phyloP scores from a whole-genome alignment of 768 basidiomycete genomes.

The Lactarius psammicola region DNA sequence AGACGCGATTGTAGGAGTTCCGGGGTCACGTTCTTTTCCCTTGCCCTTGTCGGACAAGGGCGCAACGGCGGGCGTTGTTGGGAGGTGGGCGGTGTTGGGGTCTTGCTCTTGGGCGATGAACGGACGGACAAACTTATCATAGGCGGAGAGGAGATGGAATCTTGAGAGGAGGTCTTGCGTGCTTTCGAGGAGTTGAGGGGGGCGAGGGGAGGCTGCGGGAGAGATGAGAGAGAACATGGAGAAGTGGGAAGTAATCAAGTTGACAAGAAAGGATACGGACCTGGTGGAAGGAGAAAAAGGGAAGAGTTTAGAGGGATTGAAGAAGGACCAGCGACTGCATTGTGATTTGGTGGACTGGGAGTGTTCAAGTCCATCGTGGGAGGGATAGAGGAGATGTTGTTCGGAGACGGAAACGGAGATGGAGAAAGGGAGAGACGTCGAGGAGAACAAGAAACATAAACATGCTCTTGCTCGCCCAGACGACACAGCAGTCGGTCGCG shows the following conservation, averaged over 20 bases:
- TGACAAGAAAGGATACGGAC: slow-evolving; percentile 20
- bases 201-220: slow-evolving; percentile 40
- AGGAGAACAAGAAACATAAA: slow-evolving; percentile 28
- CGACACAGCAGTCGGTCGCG: neutral
- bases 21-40: slow-evolving; percentile 47
- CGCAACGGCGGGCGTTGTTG: slow-evolving; percentile 30
- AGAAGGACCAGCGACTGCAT: slow-evolving; percentile 68
- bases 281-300: slow-evolving; percentile 36
- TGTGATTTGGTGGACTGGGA: slow-evolving; percentile 35
- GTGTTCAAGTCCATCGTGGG: slow-evolving; percentile 35
- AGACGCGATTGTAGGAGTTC: slow-evolving; percentile 26
- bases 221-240: slow-evolving; percentile 11
- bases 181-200: slow-evolving; percentile 53
- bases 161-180: slow-evolving; percentile 77
- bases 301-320: slow-evolving; percentile 35
- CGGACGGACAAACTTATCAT: slow-evolving; percentile 78
- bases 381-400: slow-evolving; percentile 20
- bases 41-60: slow-evolving; percentile 50
- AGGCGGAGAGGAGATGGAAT: slow-evolving; percentile 69
- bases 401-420: slow-evolving; percentile 23
- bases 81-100: slow-evolving; percentile 14
- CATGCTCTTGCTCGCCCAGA: slow-evolving; percentile 5
- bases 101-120: slow-evolving; percentile 37
- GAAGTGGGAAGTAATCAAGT: neutral
- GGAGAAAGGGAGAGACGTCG: slow-evolving; percentile 29